A percentile compares a stretch with the other conserved stretches of the same genome.
These are phyloP conservation scores for Kwoniella shandongensis DNA, from an alignment of 768 basidiomycete species.

Conservation along the genomic window DNA sequence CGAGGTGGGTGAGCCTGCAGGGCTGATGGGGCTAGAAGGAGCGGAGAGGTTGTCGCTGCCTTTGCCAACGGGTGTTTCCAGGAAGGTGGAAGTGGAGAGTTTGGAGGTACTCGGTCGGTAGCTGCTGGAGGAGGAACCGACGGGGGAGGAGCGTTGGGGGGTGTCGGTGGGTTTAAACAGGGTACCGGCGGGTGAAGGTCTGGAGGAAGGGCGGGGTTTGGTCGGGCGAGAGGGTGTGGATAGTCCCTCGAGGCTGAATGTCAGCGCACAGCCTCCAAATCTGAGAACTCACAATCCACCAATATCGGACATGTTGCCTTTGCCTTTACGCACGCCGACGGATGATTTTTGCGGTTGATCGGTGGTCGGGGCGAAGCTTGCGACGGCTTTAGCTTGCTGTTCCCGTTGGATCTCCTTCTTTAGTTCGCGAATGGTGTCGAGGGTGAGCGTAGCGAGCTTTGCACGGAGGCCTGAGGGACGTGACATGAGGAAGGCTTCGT, in stretches of 20 bases:
- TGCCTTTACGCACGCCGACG: conserved; percentile 33
- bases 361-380: conserved; percentile 9
- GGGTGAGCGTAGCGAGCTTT: conserved; percentile 39
- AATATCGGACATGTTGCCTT: conserved; percentile 40
- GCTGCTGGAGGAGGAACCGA: conserved; percentile 29
- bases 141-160: conserved; percentile 25
- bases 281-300: conserved; percentile 47
- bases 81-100: conserved; percentile 5
- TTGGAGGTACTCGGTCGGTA: conserved; percentile 34
- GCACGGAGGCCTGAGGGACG: conserved; percentile 42
- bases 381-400: conserved; percentile 35
- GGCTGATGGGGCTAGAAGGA: conserved; percentile 39
- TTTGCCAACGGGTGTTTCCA: conserved; percentile 20
- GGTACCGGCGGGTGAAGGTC: conserved; percentile 10
- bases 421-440: conserved; percentile 51
- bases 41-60: conserved; percentile 13
- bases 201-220: conserved; percentile 13
- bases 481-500: conserved; percentile 56
- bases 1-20: conserved; percentile 30
- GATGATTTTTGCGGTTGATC: conserved; percentile 2
- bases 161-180: conserved; percentile 6
- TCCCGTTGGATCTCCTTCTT: conserved; percentile 51
- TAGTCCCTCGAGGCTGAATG: conserved; percentile 39
- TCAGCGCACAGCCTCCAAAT: neutral
- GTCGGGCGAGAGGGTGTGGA: conserved; percentile 39